Conservation (phyloP, 345 rosid species). For the Rhizophora apiculata region DNA sequence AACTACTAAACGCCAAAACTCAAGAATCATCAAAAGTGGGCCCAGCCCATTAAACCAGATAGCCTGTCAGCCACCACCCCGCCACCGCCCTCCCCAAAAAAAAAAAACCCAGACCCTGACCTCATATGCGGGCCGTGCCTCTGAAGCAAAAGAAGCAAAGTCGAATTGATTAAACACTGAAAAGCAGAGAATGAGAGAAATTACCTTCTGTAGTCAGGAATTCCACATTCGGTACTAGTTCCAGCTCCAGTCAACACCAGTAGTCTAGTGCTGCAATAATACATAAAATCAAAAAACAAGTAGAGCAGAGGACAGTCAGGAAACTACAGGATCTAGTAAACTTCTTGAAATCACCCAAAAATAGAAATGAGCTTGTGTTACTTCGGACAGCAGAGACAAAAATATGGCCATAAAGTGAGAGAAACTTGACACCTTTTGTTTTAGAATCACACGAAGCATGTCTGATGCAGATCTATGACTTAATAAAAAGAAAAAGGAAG, state of each 20-base stretch:
- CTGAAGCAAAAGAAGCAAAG: too few species aligned
- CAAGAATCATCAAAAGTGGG: too few species aligned
- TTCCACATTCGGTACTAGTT: conserved; percentile 83
- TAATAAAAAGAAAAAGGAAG: not conserved
- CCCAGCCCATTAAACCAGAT: too few species aligned
- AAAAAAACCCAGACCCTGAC: too few species aligned
- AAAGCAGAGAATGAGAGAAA: not conserved
- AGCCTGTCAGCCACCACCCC: too few species aligned
- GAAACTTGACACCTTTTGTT: too few species aligned
- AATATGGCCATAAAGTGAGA: too few species aligned
- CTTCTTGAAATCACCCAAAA: not conserved
- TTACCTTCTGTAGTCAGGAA: conserved; percentile 95
- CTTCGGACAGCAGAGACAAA: not conserved
- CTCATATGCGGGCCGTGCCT: too few species aligned
- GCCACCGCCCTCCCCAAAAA: too few species aligned
- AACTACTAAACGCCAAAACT: too few species aligned
- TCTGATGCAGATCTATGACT: not conserved
- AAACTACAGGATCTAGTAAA: not conserved
- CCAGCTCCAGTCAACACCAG: conserved; percentile 90
- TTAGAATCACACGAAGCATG: not conserved
- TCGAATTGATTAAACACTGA: not conserved
- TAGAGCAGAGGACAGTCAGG: not conserved
- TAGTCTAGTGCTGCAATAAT: conserved; percentile 52
- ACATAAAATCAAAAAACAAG: not conserved
- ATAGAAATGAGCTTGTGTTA: not conserved